Base-by-base conservation (phyloP, 2,329 filamentous ascomycete species). In the Pseudocercospora fijiensis region DNA sequence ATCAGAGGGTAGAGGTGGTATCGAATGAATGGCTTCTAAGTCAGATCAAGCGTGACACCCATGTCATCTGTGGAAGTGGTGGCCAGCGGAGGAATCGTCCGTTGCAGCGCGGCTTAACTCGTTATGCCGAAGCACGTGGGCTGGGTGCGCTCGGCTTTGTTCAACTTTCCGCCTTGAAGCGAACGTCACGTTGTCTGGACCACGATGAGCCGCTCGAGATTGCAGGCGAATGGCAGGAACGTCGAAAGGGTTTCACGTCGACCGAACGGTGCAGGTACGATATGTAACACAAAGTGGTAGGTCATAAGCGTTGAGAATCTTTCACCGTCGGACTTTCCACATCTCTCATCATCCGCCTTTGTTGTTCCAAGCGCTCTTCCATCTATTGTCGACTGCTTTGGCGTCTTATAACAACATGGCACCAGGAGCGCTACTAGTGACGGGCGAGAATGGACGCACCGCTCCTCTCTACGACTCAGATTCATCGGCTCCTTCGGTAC, bases 391-490 rank as follows among this genome's bases (percentile, higher is more conserved):
- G 22, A 51, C 55, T 51, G 56, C 43, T 30, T 22, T 49, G 20
- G 33, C 28, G 26, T 18, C 10, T 20, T 27, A 53, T 49, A 58
- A 52, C 64, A 70, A 45, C 33, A 74, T 78, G 60, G 77, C 78
- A 61, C 81, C 82, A 66, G 76, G 80, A 69, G 70, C 70, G 57
- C 64, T 72, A 10, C 51, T 72, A 9, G 68, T 74, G 60, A 69
- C 75, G 24, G 70, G 71, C 10, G 65, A 69, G 22, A 73, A 71
- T 49, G 74, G 75, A 57, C 57, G 69, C 24, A 68, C 72, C 6
- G 61, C 66, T 7, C 65, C 70, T n/a, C 66, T 70, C 10, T 67
- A 69, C 62, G 63, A 65, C 26, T 62, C 64, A 6, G 63, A 67
- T 28, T 57, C 56, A 16, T 47, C 62, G 5, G 58, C 65, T 11